Evolutionary conservation across 768 basidiomycete species (phyloP).

Genomic region (Dioszegia crocea): DNA sequence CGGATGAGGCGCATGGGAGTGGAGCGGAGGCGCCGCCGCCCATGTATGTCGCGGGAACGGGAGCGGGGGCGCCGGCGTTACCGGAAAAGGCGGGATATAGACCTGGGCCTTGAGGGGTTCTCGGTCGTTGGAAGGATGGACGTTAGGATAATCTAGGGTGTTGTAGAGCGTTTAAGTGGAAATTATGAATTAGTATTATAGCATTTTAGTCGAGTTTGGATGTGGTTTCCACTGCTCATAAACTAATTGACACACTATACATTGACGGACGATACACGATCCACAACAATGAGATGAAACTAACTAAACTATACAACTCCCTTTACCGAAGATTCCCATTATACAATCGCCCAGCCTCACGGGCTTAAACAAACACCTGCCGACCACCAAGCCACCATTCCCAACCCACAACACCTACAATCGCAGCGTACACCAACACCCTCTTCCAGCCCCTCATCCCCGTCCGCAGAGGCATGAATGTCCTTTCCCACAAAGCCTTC

Average conservation of each 20-base stretch:
- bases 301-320: no score
- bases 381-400: slow-evolving; percentile 2
- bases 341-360: background rate
- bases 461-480: slow-evolving; percentile 2
- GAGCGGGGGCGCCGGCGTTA: background rate
- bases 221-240: no score
- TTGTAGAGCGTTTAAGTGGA: background rate
- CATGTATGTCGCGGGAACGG: slow-evolving; percentile 11
- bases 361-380: background rate
- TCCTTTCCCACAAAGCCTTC: background rate
- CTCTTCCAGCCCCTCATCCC: background rate
- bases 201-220: no score
- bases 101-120: background rate
- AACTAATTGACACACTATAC: no score
- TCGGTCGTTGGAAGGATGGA: no score
- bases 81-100: slow-evolving; percentile 15
- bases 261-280: no score
- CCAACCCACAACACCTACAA: slow-evolving; percentile 3
- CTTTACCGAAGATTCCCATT: background rate
- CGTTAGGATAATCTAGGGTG: background rate
- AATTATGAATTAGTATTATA: background rate
- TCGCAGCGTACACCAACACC: slow-evolving; percentile 3
- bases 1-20: background rate
- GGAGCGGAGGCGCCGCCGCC: slow-evolving; percentile 10
- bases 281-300: no score